Evolutionary conservation across 2,329 filamentous ascomycete species (phyloP), one percentile per base, ranked within the genome.

Genomic region (Onygena corvina): DNA sequence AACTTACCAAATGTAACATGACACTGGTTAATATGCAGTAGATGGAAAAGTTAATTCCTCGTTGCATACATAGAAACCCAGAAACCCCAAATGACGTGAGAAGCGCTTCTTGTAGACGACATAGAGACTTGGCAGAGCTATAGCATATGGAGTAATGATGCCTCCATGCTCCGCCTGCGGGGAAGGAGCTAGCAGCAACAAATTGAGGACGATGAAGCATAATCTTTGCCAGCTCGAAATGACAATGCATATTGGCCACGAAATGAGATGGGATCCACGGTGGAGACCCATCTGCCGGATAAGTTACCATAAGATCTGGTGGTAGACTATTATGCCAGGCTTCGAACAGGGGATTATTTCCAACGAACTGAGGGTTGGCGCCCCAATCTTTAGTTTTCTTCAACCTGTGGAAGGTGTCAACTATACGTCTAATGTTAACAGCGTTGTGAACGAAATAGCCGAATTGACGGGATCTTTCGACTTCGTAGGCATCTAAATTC

Each of bases 11-110:
- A 66, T 96, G 89, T 49, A 96, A 76, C 67, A 95, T 89, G 20
- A 90, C 89, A 70, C 89, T 94, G 0, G 87, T 92, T 40, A 96
- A 71, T 21, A 94, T 80, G 50, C 83, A 81, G 61, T 96, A 96
- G n/a, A 96, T 87, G 4, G 86, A 87, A 60, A 94, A 96, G 66
- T 89, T 94, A 63, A 94, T 88, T 33, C 90, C 90, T 56, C 90
- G 78, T 60, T 90, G 83, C 90, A 95, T 95, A 67, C 83, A 93
- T 58, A 92, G 75, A 12, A 96, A 72, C 0, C 89, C 90, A 12
- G 77, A 77, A 52, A 94, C 71, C 2, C 88, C 86, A 64, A 82
- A 94, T 0, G 78, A 76, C 48, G 83, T 76, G 51, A 94, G 61
- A 30, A 94, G 79, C 1, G 83, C 83, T 67, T 96, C 90, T 61